Conservation (phyloP, 2,329 filamentous ascomycete species). For the Magnaporthales sp. region DNA sequence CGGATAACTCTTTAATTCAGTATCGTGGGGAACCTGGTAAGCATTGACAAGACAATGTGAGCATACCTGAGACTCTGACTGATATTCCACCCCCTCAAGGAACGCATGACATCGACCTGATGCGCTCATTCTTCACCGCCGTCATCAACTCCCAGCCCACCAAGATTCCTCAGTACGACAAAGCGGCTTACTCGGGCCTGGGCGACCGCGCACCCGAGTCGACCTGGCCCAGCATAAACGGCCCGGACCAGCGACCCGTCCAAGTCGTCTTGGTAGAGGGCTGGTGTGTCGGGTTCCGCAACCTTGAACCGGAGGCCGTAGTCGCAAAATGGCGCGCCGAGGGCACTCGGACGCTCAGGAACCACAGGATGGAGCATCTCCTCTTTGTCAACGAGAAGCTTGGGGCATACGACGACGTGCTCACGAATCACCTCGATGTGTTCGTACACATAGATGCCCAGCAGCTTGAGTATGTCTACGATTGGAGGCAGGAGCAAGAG, state of each 20-base stretch:
- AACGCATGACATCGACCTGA: constrained; percentile 68
- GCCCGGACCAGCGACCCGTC: constrained; percentile 36
- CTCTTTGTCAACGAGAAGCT: constrained; percentile 40
- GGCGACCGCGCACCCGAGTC: constrained; percentile 62
- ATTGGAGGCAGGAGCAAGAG: constrained; percentile 79
- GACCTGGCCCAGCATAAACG: constrained; percentile 53
- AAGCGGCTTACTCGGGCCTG: constrained; percentile 64
- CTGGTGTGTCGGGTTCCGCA: constrained; percentile 81
- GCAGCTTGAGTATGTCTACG: constrained; percentile 67
- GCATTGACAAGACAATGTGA: not conserved
- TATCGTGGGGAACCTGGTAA: constrained; percentile 74
- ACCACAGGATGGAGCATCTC: constrained; percentile 40
- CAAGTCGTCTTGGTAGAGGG: constrained; percentile 76
- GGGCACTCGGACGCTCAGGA: constrained; percentile 33
- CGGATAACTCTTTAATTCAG: constrained; percentile 67
- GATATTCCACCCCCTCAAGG: constrained; percentile 9
- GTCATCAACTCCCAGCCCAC: constrained; percentile 45
- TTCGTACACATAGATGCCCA: constrained; percentile 60
- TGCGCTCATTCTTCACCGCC: constrained; percentile 49
- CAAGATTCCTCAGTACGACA: constrained; percentile 70
- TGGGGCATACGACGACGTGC: constrained; percentile 31
- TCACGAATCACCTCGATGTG: constrained; percentile 42
- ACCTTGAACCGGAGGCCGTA: constrained; percentile 42
- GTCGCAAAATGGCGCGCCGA: constrained; percentile 40
- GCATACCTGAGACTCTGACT: not conserved